These are phyloP conservation scores for Cymodocea nodosa DNA, from an alignment of 116 monocot genomes.

Conservation along the genomic window DNA sequence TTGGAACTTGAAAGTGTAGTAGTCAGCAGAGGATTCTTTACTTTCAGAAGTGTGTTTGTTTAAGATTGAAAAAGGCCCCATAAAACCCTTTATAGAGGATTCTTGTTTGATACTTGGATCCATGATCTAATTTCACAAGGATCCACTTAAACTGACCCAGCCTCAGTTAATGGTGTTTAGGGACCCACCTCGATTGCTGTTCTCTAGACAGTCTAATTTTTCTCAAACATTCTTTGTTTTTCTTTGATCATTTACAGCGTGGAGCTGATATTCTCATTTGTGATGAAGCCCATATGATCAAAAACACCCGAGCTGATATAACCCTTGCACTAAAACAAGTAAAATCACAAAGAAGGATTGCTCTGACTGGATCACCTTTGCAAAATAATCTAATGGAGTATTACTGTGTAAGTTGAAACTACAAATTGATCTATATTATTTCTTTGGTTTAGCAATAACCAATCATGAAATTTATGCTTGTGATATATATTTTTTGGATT, in stretches of 20 bases:
- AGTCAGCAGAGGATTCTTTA: too few relatives aligned
- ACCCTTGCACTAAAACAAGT: conserved; percentile 88
- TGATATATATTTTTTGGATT: conserved; percentile 6
- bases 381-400: conserved; percentile 99
- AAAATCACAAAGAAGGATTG: conserved; percentile 84
- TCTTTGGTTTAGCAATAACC: not conserved
- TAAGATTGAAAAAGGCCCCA: too few relatives aligned
- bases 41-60: too few relatives aligned
- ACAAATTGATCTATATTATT: not conserved
- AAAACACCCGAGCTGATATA: conserved; percentile 80
- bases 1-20: too few relatives aligned
- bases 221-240: not conserved
- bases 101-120: too few relatives aligned
- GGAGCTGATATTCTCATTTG: conserved; percentile 90
- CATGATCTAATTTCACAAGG: too few relatives aligned
- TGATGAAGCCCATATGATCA: conserved; percentile 98
- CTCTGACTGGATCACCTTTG: conserved; percentile 92
- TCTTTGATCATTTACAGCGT: conserved; percentile 27
- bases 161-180: too few relatives aligned
- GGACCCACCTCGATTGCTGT: too few relatives aligned
- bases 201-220: not conserved
- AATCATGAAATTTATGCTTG: not conserved
- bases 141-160: too few relatives aligned
- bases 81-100: too few relatives aligned
- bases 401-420: conserved; percentile 67